phyloP scores from a whole-genome alignment of 441 rosid species.

The Mallotus repandus region DNA sequence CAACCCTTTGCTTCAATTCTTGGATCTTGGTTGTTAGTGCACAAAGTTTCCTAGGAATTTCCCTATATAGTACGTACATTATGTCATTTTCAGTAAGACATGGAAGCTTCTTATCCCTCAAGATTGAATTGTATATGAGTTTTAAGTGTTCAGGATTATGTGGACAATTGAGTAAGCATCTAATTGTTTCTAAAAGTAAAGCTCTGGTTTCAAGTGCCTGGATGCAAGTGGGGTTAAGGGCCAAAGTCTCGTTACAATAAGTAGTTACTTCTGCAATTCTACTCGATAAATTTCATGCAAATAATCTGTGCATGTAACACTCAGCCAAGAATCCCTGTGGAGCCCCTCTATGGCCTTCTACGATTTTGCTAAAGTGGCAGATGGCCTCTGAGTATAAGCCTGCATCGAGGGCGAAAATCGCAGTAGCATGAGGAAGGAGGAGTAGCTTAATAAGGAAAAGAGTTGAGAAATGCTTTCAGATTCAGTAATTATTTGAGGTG shows the following conservation, averaged over 20 bases:
- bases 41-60: constrained; percentile 71
- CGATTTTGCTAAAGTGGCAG: constrained; percentile 81
- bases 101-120: constrained; percentile 76
- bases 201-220: constrained; percentile 92
- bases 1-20: constrained; percentile 62
- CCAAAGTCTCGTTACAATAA: constrained; percentile 77
- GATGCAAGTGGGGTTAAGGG: constrained; percentile 67
- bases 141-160: constrained; percentile 86
- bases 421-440: constrained; percentile 80
- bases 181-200: constrained; percentile 57
- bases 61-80: constrained; percentile 64
- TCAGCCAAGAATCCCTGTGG: constrained; percentile 84
- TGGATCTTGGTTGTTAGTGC: constrained; percentile 59
- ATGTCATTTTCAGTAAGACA: constrained; percentile 90
- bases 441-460: constrained; percentile 77
- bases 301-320: constrained; percentile 77
- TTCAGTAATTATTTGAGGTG: constrained; percentile 48
- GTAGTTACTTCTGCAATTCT: constrained; percentile 74
- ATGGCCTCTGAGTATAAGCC: constrained; percentile 75
- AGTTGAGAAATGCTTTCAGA: constrained; percentile 65
- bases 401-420: constrained; percentile 73
- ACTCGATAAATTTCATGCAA: constrained; percentile 60
- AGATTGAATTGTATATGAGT: constrained; percentile 68
- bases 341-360: constrained; percentile 75
- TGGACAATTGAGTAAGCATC: constrained; percentile 72